These are phyloP conservation scores for Lonicera japonica DNA, from an alignment of 129 eudicot species.

Conservation along the genomic window DNA sequence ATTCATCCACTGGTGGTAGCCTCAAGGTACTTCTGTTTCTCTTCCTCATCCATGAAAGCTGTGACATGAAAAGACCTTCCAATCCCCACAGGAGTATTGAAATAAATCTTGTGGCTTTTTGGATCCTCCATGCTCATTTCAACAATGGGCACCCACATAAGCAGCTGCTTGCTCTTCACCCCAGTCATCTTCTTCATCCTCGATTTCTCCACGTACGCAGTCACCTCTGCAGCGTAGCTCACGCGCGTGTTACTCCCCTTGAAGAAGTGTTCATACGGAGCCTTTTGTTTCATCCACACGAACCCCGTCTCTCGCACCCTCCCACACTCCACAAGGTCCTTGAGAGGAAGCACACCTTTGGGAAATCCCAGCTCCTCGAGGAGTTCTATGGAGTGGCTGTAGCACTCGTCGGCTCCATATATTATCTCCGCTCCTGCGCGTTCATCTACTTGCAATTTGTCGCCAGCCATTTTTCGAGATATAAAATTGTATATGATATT, in stretches of 20 bases:
- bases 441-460: slow-evolving; percentile 19
- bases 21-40: slow-evolving; percentile 33
- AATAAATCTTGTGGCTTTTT: slow-evolving; percentile 37
- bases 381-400: slow-evolving; percentile 44
- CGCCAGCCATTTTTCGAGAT: slow-evolving; percentile 16
- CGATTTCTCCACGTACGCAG: slow-evolving; percentile 62
- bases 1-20: too few relatives aligned
- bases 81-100: slow-evolving; percentile 64
- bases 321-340: slow-evolving; percentile 80
- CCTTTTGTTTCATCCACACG: slow-evolving; percentile 86
- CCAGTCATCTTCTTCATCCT: slow-evolving; percentile 90
- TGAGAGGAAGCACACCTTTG: slow-evolving; percentile 64
- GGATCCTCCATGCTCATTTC: slow-evolving; percentile 68
- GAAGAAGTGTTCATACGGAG: slow-evolving; percentile 78
- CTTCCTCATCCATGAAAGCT: slow-evolving; percentile 77
- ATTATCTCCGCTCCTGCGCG: slow-evolving; percentile 71
- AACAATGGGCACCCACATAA: slow-evolving; percentile 73
- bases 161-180: slow-evolving; percentile 68
- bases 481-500: background rate
- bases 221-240: slow-evolving; percentile 65
- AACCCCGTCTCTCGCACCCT: slow-evolving; percentile 51
- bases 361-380: slow-evolving; percentile 80
- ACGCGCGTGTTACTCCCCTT: slow-evolving; percentile 45
- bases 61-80: slow-evolving; percentile 73
- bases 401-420: slow-evolving; percentile 56